Base-by-base conservation (phyloP, 768 basidiomycete genomes). In the Astraeus odoratus region DNA sequence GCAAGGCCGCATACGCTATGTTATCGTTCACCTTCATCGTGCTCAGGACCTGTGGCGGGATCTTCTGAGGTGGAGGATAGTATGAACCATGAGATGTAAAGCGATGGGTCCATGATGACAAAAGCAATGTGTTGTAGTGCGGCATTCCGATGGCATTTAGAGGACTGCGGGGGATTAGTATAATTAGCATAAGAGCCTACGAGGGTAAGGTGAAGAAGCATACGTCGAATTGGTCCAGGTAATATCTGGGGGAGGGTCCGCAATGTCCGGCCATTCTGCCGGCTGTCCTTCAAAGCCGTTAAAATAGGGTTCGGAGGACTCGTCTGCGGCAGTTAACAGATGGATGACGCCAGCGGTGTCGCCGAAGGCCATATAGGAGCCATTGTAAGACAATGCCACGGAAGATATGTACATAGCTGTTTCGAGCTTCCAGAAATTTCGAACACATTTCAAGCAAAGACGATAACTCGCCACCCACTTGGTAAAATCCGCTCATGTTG, bases 331-430 rank as follows among this genome's bases (percentile, higher is more conserved):
- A 39, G 85, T 79, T 56, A 92, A 68, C 15, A 98, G 67, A 65
- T 95, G 91, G 3, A 97, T 75, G 5, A 72, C 69, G 15, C 94
- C 93, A 34, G 88, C 83, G 0, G 83, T 81, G 56, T 96, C 93
- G 1, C 92, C 94, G 53, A 94, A 92, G 1, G 90, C 93, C 58
- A 98, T 72, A 57, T 91, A 96, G n/a, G 86, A 80, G 27, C 87
- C 91, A 4, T 85, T 85, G 2, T 88, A 81, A 2, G 92, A 91
- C 23, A 96, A 68, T 2, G 93, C 82, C 46, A 81, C 73, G 25
- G 89, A 82, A 5, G 80, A 89, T 43, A 97, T 63, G 60, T 81
- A 92, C 0, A 88, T 82, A 0, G 80, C 56, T n/a, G 80, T 56
- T 51, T 87, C 83, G 39, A 88, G 69, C 85, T 88, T 50, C 41